A percentile compares a stretch with the other conserved stretches of the same genome.
phyloP scores from a whole-genome alignment of 2,329 filamentous ascomycete genomes.

The Fusarium solani-melongenae region DNA sequence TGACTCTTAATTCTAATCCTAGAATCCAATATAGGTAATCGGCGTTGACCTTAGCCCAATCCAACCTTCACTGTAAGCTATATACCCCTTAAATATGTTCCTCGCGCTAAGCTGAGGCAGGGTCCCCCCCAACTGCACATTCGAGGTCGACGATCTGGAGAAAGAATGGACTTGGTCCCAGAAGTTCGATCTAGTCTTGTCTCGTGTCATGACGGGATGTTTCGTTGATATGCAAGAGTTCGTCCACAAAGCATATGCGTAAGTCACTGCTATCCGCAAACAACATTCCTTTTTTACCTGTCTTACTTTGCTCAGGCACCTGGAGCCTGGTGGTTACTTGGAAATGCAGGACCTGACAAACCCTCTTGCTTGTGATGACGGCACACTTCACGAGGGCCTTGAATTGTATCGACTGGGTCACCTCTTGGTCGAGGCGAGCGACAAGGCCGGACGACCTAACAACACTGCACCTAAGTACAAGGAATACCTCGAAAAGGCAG shows the following conservation, averaged over 20 bases:
- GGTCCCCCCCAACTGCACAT: background rate
- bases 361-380: constrained; percentile 10
- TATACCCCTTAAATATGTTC: fast-evolving
- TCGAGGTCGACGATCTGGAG: background rate
- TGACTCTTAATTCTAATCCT: background rate
- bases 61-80: background rate
- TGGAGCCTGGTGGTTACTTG: constrained; percentile 11
- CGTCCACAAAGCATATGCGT: background rate
- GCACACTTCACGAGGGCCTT: background rate
- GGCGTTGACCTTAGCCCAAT: background rate
- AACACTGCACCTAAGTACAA: constrained; percentile 6
- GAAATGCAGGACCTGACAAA: constrained; percentile 21
- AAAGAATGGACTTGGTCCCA: background rate
- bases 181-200: background rate
- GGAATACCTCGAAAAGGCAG: constrained; percentile 12
- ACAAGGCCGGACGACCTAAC: background rate
- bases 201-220: background rate
- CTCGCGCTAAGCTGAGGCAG: background rate
- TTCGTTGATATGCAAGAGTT: background rate
- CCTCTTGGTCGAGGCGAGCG: constrained; percentile 4
- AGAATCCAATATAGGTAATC: background rate
- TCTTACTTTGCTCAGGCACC: background rate
- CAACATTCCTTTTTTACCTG: background rate
- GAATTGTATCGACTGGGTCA: background rate
- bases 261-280: background rate